A percentile compares a stretch with the other conserved stretches of the same genome.
phyloP scores from a whole-genome alignment of 495 filamentous ascomycete species.

The Neurospora sp. region DNA sequence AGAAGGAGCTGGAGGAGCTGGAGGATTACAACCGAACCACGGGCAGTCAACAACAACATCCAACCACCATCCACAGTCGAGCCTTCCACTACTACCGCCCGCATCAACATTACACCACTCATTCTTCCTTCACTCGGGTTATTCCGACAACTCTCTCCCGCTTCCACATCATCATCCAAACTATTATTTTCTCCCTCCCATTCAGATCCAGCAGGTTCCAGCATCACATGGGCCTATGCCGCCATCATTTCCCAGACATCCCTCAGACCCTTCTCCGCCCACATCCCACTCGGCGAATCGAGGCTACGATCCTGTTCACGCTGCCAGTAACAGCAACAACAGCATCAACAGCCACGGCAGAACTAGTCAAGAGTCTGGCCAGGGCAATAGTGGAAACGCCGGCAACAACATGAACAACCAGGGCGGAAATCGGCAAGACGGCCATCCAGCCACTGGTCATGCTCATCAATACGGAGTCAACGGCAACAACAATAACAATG shows the following conservation, averaged over 20 bases:
- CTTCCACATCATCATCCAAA: neutral
- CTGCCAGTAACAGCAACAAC: slow-evolving; percentile 4
- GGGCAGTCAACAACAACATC: neutral
- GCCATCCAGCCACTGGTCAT: neutral
- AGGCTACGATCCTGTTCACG: slow-evolving; percentile 17
- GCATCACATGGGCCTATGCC: neutral
- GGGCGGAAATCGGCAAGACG: neutral
- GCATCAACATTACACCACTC: neutral
- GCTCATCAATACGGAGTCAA: neutral
- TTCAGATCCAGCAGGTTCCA: neutral
- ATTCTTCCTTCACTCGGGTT: neutral
- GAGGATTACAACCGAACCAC: neutral
- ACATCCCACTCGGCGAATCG: neutral
- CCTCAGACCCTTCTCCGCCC: neutral
- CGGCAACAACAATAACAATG: neutral
- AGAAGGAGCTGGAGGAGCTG: neutral
- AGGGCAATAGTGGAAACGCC: neutral
- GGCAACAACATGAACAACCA: neutral
- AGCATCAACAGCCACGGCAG: neutral
- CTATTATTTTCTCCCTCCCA: neutral
- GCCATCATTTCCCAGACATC: neutral
- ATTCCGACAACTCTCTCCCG: neutral
- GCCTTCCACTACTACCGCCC: neutral
- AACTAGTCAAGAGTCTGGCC: neutral
- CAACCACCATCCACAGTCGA: neutral